Evolutionary conservation across 345 rosid species (phyloP).

Genomic region (Corymbia maculata): DNA sequence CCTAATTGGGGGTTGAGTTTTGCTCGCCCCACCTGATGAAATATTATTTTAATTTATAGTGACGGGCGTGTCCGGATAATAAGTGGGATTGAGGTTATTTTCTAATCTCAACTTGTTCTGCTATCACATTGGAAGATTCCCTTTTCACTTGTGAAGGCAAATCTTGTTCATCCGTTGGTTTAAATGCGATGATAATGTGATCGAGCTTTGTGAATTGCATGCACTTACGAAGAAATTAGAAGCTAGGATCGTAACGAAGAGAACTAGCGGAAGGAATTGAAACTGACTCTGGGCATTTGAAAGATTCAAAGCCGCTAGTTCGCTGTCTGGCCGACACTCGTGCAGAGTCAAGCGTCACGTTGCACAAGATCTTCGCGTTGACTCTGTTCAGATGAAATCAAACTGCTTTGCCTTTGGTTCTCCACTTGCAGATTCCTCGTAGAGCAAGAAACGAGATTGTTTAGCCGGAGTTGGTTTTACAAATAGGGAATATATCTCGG

Average conservation of each 20-base stretch:
- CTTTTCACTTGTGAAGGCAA: background rate
- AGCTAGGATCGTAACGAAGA: background rate
- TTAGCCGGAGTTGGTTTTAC: background rate
- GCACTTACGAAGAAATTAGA: background rate
- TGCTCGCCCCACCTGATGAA: background rate
- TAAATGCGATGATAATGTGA: background rate
- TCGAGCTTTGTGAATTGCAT: background rate
- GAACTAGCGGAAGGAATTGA: background rate
- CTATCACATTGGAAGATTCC: background rate
- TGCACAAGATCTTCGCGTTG: background rate
- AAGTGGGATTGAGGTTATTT: background rate
- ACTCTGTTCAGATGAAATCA: background rate
- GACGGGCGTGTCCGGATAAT: accelerated
- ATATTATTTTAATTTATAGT: background rate
- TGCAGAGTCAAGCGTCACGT: background rate
- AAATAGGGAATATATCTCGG: background rate
- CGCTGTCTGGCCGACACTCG: background rate
- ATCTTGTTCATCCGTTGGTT: background rate
- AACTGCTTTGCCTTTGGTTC: background rate
- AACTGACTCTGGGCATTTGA: background rate
- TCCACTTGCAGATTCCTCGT: background rate
- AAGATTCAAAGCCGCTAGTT: background rate
- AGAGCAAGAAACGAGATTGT: background rate
- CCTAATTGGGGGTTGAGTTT: background rate
- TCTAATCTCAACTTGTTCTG: background rate